These are phyloP conservation scores for Globisporangium nagaii DNA, from an alignment of 352 stramenopile species.

Conservation along the genomic window DNA sequence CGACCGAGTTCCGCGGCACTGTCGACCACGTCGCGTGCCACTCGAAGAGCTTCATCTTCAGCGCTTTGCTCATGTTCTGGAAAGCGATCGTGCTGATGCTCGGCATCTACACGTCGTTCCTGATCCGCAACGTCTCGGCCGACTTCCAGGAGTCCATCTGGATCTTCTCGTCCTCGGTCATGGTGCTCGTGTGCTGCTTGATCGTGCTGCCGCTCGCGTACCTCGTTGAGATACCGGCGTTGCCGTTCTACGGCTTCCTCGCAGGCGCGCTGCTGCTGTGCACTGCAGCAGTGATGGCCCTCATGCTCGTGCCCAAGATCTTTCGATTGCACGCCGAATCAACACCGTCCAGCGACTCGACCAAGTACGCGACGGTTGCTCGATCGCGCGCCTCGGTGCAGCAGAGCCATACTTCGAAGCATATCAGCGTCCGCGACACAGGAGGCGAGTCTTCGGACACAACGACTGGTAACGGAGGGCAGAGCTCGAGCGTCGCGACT, in stretches of 20 bases:
- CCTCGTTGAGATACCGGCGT: slow-evolving; percentile 20
- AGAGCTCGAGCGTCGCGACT: too few species aligned
- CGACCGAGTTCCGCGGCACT: not conserved
- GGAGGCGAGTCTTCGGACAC: too few species aligned
- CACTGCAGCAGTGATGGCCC: slow-evolving; percentile 14
- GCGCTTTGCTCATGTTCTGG: slow-evolving; percentile 8
- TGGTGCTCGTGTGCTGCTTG: slow-evolving; percentile 22
- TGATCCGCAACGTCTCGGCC: slow-evolving; percentile 5
- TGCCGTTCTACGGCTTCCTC: slow-evolving; percentile 23
- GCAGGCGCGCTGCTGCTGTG: slow-evolving; percentile 17
- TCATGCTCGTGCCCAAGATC: slow-evolving; percentile 30
- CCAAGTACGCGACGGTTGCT: not conserved
- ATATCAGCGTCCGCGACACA: too few species aligned
- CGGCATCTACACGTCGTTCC: slow-evolving; percentile 3
- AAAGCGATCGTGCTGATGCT: slow-evolving; percentile 2
- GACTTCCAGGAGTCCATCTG: slow-evolving; percentile 11
- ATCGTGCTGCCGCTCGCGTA: slow-evolving; percentile 36
- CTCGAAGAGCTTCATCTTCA: slow-evolving; percentile 10
- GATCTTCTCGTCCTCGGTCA: slow-evolving; percentile 22
- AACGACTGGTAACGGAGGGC: too few species aligned
- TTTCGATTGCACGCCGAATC: slow-evolving; percentile 9
- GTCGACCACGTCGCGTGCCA: slow-evolving; percentile 1
- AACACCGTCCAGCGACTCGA: not conserved
- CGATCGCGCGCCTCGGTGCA: too few species aligned
- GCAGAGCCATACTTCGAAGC: too few species aligned